Base-by-base conservation (phyloP, 192 early-diverging fungal species). In the Backusella macrospora region DNA sequence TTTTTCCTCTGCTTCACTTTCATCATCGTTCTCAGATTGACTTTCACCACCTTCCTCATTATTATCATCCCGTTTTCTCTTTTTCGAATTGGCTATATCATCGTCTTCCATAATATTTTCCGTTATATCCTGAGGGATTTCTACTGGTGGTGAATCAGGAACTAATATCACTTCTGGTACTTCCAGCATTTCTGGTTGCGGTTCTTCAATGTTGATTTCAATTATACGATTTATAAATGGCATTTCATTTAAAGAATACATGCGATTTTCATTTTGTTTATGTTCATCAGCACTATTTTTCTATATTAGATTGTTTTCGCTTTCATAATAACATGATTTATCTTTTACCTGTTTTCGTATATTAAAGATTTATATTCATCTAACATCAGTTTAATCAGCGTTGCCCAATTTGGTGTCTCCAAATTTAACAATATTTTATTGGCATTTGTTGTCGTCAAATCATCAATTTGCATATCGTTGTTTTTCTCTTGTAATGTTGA, bases 1-100 rank as follows among this genome's bases (percentile, higher is more conserved):
- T 62, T 71, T 80, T 49, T 77, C 76, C 47, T 81, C 75, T 16
- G 69, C 70, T 34, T 77, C 76, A 42, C 70, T 59, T 18, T 75
- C 74, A 14, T 76, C 55, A 18, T 76, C 74, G 21, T 80, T 44
- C 16, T 74, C 79, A n/a, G 62, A 64, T 15, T 59, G 52, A 59
- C 52, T 59, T 23, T 71, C 72, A 13, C 29, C 42, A 18, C 40
- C 71, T 38, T 55, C 68, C 13, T 66, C 44, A 15, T 64, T 70
- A 6, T 48, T 39, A 39, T 75, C 68, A 34, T 69, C 52, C 34
- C 37, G 72, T 44, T 63, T 70, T 18, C 68, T 49, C 13, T 59
- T 59, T 12, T 59, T 8, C 8, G 1, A 9, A 59, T 26, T 18
- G 21, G 9, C 4, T 59, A 43, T 43, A 1, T 63, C 34, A 14